Evolutionary conservation across 1,284 basidiomycete species (phyloP).

Genomic region (Heliocybe sulcata): DNA sequence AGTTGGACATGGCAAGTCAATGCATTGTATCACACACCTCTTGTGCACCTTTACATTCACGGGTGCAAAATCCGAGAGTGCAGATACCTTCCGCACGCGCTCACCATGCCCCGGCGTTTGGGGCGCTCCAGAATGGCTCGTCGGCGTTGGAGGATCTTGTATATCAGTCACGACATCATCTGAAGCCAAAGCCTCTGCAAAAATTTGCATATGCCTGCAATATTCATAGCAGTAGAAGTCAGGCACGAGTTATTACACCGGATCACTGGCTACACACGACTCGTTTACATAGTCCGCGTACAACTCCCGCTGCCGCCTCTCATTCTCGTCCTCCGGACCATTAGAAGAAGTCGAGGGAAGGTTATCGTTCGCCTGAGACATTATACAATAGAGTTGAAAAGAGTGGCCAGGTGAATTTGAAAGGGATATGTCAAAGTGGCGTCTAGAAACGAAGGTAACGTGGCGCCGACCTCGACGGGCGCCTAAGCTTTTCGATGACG

Average conservation of each 20-base stretch:
- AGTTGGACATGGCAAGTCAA: not conserved
- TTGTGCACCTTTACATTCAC: conserved; percentile 71
- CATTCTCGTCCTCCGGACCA: no score
- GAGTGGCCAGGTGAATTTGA: not conserved
- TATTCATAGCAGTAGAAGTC: not conserved
- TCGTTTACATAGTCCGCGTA: conserved; percentile 63
- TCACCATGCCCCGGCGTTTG: conserved; percentile 17
- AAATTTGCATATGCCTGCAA: conserved; percentile 64
- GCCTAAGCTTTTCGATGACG: no score
- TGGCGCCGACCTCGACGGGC: no score
- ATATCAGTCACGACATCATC: conserved; percentile 37
- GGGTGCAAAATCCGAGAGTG: conserved; percentile 90
- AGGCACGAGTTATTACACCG: not conserved
- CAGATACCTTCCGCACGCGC: conserved; percentile 72
- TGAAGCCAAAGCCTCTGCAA: conserved; percentile 53
- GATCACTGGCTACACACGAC: conserved; percentile 39
- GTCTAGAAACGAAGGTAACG: no score
- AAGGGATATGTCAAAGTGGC: not conserved
- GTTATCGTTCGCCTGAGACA: not conserved
- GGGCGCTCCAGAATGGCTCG: conserved; percentile 28
- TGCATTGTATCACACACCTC: not conserved
- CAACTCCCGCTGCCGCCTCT: conserved; percentile 13
- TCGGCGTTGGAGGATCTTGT: conserved; percentile 22
- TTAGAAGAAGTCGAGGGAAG: no score
- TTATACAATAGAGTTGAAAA: not conserved